Evolutionary conservation across 192 early-diverging fungal genomes (phyloP).

Genomic region (Coemansia guatemalensis): DNA sequence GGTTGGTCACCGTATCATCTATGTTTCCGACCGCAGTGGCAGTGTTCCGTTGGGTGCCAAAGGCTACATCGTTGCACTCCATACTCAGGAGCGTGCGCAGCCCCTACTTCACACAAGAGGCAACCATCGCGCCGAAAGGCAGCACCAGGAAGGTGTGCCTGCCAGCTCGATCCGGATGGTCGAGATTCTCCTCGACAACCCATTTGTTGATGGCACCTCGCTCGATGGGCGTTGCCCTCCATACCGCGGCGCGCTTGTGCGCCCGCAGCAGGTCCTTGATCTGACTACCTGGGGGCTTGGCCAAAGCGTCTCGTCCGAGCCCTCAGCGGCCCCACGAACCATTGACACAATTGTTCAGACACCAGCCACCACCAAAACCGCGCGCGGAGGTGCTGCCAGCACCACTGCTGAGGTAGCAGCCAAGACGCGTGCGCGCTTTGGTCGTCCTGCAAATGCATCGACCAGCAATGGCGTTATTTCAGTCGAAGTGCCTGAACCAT

Average conservation of each 20-base stretch:
- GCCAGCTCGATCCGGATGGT: slow-evolving; percentile 63
- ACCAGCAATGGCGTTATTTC: not conserved
- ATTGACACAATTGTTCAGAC: slow-evolving; percentile 31
- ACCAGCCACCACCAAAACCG: slow-evolving; percentile 12
- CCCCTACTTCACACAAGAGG: not conserved
- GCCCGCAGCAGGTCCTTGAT: slow-evolving; percentile 68
- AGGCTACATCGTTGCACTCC: slow-evolving; percentile 83
- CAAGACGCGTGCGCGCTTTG: slow-evolving; percentile 19
- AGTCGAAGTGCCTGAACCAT: slow-evolving; percentile 40
- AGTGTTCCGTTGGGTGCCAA: slow-evolving; percentile 75
- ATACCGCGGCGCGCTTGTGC: slow-evolving; percentile 71
- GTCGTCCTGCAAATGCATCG: not conserved
- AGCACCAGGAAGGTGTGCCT: slow-evolving; percentile 52
- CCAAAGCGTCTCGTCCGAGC: slow-evolving; percentile 18
- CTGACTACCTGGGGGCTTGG: slow-evolving; percentile 56
- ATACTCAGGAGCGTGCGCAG: slow-evolving; percentile 20
- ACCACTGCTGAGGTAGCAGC: slow-evolving; percentile 23
- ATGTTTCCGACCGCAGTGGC: slow-evolving; percentile 62
- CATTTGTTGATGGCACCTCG: slow-evolving; percentile 75
- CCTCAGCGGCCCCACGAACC: slow-evolving; percentile 20
- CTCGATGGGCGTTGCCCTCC: slow-evolving; percentile 78
- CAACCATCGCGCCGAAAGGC: slow-evolving; percentile 65
- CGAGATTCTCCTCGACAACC: slow-evolving; percentile 86
- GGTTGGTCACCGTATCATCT: slow-evolving; percentile 87
- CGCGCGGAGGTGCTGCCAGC: slow-evolving; percentile 2